These are phyloP conservation scores for Botryotinia globosa DNA, from an alignment of 2,329 filamentous ascomycete genomes.

Conservation along the genomic window DNA sequence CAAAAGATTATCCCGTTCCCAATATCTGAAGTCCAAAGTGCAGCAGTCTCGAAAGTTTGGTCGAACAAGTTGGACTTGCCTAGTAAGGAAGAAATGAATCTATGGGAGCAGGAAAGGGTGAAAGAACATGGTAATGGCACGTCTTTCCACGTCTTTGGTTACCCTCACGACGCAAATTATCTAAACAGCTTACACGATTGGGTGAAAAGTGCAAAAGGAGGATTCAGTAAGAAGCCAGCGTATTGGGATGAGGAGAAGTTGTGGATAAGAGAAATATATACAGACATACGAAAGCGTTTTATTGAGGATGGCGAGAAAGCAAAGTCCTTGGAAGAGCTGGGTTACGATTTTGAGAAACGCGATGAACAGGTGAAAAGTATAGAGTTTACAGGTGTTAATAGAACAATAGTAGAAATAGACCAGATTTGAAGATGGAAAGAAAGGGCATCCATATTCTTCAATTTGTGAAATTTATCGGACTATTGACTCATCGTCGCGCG, in stretches of 20 bases:
- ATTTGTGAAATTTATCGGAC: neutral
- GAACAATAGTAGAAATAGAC: neutral
- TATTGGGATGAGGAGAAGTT: slow-evolving; percentile 68
- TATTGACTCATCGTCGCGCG: neutral
- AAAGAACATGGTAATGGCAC: slow-evolving; percentile 44
- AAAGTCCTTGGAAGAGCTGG: slow-evolving; percentile 67
- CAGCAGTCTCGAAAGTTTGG: slow-evolving; percentile 74
- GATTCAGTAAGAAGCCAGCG: slow-evolving; percentile 63
- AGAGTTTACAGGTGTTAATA: neutral
- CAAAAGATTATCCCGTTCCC: slow-evolving; percentile 89
- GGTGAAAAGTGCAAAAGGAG: slow-evolving; percentile 50
- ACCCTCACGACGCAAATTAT: slow-evolving; percentile 63
- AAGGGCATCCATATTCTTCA: neutral
- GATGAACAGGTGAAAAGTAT: neutral
- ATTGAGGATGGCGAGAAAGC: slow-evolving; percentile 62
- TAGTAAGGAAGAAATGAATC: slow-evolving; percentile 58
- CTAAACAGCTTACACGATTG: slow-evolving; percentile 68
- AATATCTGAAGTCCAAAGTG: slow-evolving; percentile 73
- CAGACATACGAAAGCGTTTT: slow-evolving; percentile 70
- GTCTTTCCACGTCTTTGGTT: slow-evolving; percentile 50
- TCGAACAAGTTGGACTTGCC: slow-evolving; percentile 68
- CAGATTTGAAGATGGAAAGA: too few species aligned
- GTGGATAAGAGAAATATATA: slow-evolving; percentile 69
- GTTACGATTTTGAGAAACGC: slow-evolving; percentile 51
- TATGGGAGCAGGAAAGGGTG: slow-evolving; percentile 57